Percentiles rank a stretch among this genome's conserved stretches.
These are phyloP conservation scores for Saccharum spontaneum DNA, from an alignment of 176 grass and related monocot genomes.

Conservation along the genomic window DNA sequence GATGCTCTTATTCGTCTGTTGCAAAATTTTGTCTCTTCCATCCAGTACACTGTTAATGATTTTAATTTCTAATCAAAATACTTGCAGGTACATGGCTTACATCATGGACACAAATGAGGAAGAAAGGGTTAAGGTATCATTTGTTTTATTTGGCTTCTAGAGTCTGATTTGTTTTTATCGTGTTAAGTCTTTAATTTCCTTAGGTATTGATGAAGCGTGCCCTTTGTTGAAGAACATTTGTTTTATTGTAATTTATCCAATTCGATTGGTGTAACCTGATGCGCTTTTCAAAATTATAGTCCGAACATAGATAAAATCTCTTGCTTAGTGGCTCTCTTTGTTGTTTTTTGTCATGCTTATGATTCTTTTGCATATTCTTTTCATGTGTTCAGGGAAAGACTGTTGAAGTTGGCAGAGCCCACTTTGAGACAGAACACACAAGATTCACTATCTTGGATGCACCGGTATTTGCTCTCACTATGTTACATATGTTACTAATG, in stretches of 20 bases:
- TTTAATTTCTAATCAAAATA: constrained; percentile 20
- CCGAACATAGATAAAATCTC: background rate
- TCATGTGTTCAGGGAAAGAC: constrained; percentile 65
- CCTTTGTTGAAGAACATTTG: background rate
- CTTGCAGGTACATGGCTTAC: constrained; percentile 97
- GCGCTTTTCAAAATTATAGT: constrained; percentile 7
- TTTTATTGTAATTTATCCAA: constrained; percentile 15
- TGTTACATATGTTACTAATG: background rate
- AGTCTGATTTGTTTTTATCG: background rate
- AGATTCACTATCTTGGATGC: constrained; percentile 87
- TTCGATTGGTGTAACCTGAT: background rate
- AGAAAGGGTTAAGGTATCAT: constrained; percentile 74
- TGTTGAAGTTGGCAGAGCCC: constrained; percentile 84
- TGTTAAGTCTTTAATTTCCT: background rate
- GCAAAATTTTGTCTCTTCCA: background rate
- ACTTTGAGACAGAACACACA: constrained; percentile 75
- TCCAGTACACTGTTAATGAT: background rate
- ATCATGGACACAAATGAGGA: constrained; percentile 99
- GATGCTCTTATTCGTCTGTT: background rate
- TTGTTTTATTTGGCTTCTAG: background rate
- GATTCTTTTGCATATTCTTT: constrained; percentile 11
- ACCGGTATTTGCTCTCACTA: constrained; percentile 46
- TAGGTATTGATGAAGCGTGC: background rate
- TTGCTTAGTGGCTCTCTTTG: background rate
- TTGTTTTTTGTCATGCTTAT: background rate